A percentile compares a stretch with the other conserved stretches of the same genome.
Conservation (phyloP, 805 yeast genomes). For the Suhomyces sp. region DNA sequence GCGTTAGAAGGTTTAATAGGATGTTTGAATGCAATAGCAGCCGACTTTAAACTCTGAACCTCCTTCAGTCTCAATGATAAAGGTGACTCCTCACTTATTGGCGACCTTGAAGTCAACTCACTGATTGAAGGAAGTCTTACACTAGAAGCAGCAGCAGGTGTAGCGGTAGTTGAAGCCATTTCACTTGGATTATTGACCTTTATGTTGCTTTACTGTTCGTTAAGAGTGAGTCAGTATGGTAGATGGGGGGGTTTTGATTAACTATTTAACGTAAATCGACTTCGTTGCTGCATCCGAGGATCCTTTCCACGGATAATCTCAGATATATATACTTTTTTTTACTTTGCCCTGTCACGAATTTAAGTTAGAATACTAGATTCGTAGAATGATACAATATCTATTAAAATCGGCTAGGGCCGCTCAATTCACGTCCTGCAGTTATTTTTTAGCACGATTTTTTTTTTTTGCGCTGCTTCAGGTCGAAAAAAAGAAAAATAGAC, state of each 20-base stretch:
- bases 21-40: constrained; percentile 2
- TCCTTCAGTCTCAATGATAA: constrained; percentile 5
- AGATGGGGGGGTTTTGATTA: neutral
- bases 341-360: neutral
- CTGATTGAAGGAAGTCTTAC: constrained; percentile 13
- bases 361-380: constrained; percentile 2
- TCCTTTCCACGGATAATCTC: neutral
- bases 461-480: neutral
- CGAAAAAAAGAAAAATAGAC: constrained; percentile 1
- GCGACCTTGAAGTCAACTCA: constrained; percentile 12
- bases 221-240: neutral
- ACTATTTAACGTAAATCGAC: neutral
- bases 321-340: constrained; percentile 2
- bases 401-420: constrained; percentile 6
- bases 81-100: constrained; percentile 6
- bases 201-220: neutral
- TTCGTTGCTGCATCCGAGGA: neutral
- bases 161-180: constrained; percentile 5
- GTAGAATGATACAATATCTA: constrained; percentile 3
- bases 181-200: neutral
- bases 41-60: constrained; percentile 4
- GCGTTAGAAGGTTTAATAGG: constrained; percentile 5
- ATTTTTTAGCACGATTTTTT: neutral
- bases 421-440: constrained; percentile 3
- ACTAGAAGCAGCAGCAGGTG: constrained; percentile 1